phyloP scores from a whole-genome alignment of 495 filamentous ascomycete species.

The Immersiella caudata region DNA sequence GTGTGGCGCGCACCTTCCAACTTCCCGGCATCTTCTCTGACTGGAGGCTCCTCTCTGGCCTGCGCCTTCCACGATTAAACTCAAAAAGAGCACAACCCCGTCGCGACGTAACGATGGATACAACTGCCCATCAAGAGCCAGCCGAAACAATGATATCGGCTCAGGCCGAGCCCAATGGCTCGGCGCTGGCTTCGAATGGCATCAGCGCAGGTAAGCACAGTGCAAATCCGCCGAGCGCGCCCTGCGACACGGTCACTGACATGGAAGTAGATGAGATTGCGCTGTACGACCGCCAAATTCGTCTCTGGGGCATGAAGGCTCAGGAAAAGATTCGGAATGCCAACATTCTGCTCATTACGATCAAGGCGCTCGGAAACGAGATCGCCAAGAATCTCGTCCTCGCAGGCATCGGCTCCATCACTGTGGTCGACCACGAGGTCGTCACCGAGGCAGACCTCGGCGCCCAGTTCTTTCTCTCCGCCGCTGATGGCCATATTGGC shows the following conservation, averaged over 20 bases:
- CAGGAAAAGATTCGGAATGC: conserved; percentile 87
- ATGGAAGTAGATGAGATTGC: conserved; percentile 81
- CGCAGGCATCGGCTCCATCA: conserved; percentile 89
- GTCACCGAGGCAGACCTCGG: conserved; percentile 83
- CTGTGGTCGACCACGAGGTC: conserved; percentile 77
- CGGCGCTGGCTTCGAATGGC: conserved; percentile 23
- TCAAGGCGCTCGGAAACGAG: conserved; percentile 90
- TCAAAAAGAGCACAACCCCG: neutral
- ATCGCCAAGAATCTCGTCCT: conserved; percentile 97
- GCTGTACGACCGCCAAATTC: conserved; percentile 95
- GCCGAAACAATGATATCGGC: neutral
- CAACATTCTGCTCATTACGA: conserved; percentile 85
- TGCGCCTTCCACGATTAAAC: neutral
- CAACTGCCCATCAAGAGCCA: neutral
- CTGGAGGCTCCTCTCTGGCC: neutral
- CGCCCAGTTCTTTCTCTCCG: conserved; percentile 83
- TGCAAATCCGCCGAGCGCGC: no score
- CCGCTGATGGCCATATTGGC: conserved; percentile 66
- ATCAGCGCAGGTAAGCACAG: conserved; percentile 39
- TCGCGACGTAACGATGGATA: neutral
- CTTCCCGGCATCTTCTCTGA: no score
- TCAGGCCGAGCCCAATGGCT: conserved; percentile 21
- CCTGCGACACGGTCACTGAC: conserved; percentile 6
- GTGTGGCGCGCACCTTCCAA: no score
- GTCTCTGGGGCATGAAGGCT: conserved; percentile 96